A percentile compares a stretch with the other conserved stretches of the same genome.
phyloP scores from a whole-genome alignment of 1,139 yeast species.

The Scheffersomyces stambukii region DNA sequence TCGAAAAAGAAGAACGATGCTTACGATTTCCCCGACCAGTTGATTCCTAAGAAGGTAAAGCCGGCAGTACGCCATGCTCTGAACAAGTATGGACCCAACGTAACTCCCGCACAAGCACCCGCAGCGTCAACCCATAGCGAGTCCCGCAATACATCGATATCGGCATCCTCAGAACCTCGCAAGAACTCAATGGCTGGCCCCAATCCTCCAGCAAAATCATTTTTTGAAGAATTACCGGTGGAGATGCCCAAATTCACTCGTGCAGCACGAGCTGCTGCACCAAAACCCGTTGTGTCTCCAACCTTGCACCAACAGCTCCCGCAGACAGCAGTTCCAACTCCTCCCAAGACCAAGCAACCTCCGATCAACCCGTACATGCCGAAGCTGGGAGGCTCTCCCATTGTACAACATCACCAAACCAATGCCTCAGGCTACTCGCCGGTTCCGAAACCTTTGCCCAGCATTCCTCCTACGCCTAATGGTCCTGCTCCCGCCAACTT shows the following conservation, averaged over 20 bases:
- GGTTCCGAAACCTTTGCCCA: too few relatives aligned
- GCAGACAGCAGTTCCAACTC: conserved; percentile 7
- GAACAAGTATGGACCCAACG: conserved; percentile 24
- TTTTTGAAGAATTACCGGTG: conserved; percentile 54
- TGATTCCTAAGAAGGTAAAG: conserved; percentile 40
- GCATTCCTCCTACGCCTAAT: conserved; percentile 4
- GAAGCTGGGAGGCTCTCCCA: conserved; percentile 12
- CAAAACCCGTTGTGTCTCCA: conserved; percentile 12
- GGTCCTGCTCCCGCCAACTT: too few relatives aligned
- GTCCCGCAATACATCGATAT: not conserved
- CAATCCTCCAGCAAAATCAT: conserved; percentile 20
- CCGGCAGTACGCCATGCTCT: conserved; percentile 30
- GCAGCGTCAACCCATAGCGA: conserved; percentile 4
- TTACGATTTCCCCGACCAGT: conserved; percentile 71
- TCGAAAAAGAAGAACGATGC: conserved; percentile 65
- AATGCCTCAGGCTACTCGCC: too few relatives aligned
- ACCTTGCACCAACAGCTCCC: conserved; percentile 6
- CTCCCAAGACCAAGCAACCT: conserved; percentile 12
- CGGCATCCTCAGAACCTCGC: conserved; percentile 1
- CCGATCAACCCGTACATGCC: conserved; percentile 15
- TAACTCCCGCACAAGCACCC: conserved; percentile 6
- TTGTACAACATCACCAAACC: conserved; percentile 11
- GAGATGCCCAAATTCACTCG: conserved; percentile 22
- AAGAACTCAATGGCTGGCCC: conserved; percentile 2
- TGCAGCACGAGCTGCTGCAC: conserved; percentile 30